Base-by-base conservation (phyloP, 805 yeast species). In the Candida koratica region DNA sequence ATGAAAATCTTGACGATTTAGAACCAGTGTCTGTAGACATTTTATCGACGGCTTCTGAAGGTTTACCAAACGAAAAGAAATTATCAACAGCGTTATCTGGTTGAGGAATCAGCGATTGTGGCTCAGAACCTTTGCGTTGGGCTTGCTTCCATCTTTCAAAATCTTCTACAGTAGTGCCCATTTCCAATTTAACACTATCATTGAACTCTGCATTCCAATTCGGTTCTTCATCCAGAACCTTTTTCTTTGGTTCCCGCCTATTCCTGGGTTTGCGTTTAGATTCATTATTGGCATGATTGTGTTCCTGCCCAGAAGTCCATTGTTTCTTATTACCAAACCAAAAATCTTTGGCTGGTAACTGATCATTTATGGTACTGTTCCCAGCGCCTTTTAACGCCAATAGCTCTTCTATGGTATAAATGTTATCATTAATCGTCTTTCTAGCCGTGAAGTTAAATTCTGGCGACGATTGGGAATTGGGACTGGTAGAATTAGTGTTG, bases 81-180 rank as follows among this genome's bases (percentile, higher is more conserved):
- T 58, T 68, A 44, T 66, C 73, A 12, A 61, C 70, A 17, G 65
- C 70, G 41, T 64, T 68, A 18, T 61, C 25, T 4, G 23, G 7
- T 20, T 20, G 9, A 20, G 23, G 9, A 20, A 20, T 24, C 12
- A n/a, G 26, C n/a, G 22, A 13, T 36, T 24, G 61, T n/a, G 33
- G 22, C 6, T 12, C 24, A 17, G 26, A 24, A 27, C 42, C 62
- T 64, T 32, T 68, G 54, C 52, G 45, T 30, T 44, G 48, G 8
- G 45, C 38, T 32, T 41, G 42, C 24, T 75, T 74, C 82, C 82
- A 77, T 42, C 61, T 66, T 49, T 77, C 83, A 46, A 76, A 77
- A 43, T 77, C 82, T 36, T 71, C 71, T 3, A 73, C 72, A 0
- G 80, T 69, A 36, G 66, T 71, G 14, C 81, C 81, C 58, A 55